phyloP scores from a whole-genome alignment of 805 yeast species.

The Yamadazyma sp. region DNA sequence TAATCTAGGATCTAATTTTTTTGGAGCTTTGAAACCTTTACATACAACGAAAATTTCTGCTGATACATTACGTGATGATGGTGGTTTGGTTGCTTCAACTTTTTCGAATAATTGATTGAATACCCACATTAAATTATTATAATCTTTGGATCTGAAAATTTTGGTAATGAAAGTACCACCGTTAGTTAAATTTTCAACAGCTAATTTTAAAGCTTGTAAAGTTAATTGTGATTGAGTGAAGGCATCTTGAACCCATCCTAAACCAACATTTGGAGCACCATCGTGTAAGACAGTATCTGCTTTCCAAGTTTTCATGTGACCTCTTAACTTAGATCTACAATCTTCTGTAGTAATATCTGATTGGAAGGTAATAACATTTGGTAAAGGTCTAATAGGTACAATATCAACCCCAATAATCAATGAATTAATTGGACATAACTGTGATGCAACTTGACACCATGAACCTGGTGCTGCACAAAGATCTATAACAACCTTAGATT shows the following conservation, averaged over 20 bases:
- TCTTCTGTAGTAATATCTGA: conserved; percentile 98
- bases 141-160: conserved; percentile 97
- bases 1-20: conserved; percentile 87
- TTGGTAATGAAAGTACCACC: conserved; percentile 97
- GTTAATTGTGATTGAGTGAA: conserved; percentile 96
- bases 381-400: conserved; percentile 95
- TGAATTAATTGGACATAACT: conserved; percentile 87
- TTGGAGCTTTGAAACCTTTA: conserved; percentile 93
- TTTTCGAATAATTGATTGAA: conserved; percentile 93
- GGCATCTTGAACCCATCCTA: conserved; percentile 99
- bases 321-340: conserved; percentile 90
- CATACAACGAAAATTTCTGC: conserved; percentile 99
- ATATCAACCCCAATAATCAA: conserved; percentile 98
- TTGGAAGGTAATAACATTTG: conserved; percentile 91
- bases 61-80: conserved; percentile 97
- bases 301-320: conserved; percentile 97
- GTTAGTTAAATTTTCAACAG: conserved; percentile 84
- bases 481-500: conserved; percentile 94
- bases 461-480: conserved; percentile 93
- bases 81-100: conserved; percentile 98
- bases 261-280: conserved; percentile 99
- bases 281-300: conserved; percentile 98
- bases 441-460: conserved; percentile 99
- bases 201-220: conserved; percentile 86
- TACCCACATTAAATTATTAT: conserved; percentile 96